Conservation (phyloP, 1,284 basidiomycete species). For the Heterobasidion occidentale region DNA sequence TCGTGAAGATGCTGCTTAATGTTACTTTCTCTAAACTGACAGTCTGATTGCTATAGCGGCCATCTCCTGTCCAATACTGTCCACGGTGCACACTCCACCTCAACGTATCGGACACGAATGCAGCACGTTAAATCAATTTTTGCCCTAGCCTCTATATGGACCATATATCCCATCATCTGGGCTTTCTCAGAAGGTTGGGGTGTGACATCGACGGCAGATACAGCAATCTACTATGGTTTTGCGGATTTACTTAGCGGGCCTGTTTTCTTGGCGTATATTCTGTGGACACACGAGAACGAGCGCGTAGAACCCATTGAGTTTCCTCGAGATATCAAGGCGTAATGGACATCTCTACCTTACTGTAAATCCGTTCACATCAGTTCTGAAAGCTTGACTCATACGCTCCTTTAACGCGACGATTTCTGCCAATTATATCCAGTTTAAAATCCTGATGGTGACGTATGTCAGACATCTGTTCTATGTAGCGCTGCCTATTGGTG, state of each 20-base stretch:
- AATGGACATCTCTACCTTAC: not conserved
- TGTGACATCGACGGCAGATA: conserved; percentile 32
- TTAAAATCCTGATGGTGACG: too few relatives aligned
- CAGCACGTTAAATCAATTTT: not conserved
- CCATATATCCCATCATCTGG: conserved; percentile 45
- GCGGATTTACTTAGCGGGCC: conserved; percentile 52
- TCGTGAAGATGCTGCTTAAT: not conserved
- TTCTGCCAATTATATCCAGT: too few relatives aligned
- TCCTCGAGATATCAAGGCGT: not conserved
- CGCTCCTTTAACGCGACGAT: too few relatives aligned
- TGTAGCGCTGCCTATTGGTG: too few relatives aligned
- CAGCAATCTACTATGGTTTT: conserved; percentile 52
- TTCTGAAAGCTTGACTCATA: too few relatives aligned
- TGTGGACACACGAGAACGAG: conserved; percentile 7
- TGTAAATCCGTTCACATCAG: not conserved
- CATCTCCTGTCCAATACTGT: not conserved
- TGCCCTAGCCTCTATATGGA: conserved; percentile 37
- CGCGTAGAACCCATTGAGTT: not conserved
- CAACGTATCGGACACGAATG: not conserved
- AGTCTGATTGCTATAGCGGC: not conserved
- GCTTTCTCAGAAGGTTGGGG: conserved; percentile 40
- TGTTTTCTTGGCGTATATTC: conserved; percentile 31
- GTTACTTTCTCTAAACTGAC: too few relatives aligned
- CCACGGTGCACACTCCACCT: conserved; percentile 9
- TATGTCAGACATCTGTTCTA: too few relatives aligned